Evolutionary conservation across 805 yeast species (phyloP), one percentile per base, ranked within the genome.

Genomic region (Ogataea pini): DNA sequence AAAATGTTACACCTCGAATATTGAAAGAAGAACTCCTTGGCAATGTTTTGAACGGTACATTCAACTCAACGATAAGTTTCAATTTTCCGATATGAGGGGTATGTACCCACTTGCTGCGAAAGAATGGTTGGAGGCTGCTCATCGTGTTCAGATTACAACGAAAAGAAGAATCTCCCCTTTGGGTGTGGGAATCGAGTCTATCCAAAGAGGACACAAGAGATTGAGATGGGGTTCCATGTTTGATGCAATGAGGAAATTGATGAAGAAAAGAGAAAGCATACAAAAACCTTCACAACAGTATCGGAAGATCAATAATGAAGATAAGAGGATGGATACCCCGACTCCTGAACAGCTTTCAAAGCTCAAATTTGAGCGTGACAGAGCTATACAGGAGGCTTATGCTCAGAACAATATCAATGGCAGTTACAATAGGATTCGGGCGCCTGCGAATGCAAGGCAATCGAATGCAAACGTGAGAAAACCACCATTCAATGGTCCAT

Each of bases 21-120:
- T 90, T 48, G 98, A 94, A 66, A 79, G 97, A 60, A 78, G 99
- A 60, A 94, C 98, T 0, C 96, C 99, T 0, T 94, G 99, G 99
- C 98, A 92, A 65, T 92, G 98, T 65, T 94, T 94, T 71, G 99
- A 94, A 67, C 74, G 99, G 56, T 94, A 92, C 73, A 85, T 91
- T 51, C 98, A 92, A 69, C 75, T 94, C 55, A 89, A 88, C 59
- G 97, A 92, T 50, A 83, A 85, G 49, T 92, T 90, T 60, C 95
- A 89, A 55, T 80, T 89, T 51, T 73, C 82, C 36, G 98, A 92
- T 61, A 80, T 94, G 82, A 83, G 86, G 61, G 99, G 98, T 0
- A 79, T 85, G 16, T 81, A 87, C 59, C 89, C 97, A 0, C 80
- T 80, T 46, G 80, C 76, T 52, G 96, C 97, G 0, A 92, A 88